phyloP scores from a whole-genome alignment of 1,139 yeast genomes.

The Hyphopichia khmerensis region DNA sequence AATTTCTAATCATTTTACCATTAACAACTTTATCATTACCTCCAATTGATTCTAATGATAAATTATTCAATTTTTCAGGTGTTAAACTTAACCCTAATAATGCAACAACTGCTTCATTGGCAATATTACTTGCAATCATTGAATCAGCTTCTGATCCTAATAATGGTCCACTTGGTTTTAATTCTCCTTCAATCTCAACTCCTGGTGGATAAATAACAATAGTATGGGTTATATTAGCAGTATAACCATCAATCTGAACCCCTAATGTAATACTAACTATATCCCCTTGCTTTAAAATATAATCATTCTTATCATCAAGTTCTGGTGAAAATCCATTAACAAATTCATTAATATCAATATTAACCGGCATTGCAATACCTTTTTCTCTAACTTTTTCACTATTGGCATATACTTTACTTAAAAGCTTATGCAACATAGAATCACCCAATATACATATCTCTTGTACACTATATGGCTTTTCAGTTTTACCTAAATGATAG shows the following conservation, averaged over 20 bases:
- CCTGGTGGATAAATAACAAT: constrained; percentile 77
- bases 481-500: constrained; percentile 56
- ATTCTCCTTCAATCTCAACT: constrained; percentile 19
- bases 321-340: constrained; percentile 86
- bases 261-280: constrained; percentile 81
- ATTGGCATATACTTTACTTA: constrained; percentile 52
- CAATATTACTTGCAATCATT: constrained; percentile 82
- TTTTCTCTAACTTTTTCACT: constrained; percentile 60
- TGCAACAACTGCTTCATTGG: constrained; percentile 77
- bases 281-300: constrained; percentile 71
- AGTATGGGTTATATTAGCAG: constrained; percentile 84
- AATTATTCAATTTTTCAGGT: constrained; percentile 56
- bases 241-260: constrained; percentile 92
- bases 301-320: constrained; percentile 58
- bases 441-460: constrained; percentile 85
- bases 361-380: constrained; percentile 91
- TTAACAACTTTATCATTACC: constrained; percentile 38
- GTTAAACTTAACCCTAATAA: constrained; percentile 71
- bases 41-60: constrained; percentile 40
- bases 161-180: constrained; percentile 70
- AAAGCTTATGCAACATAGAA: constrained; percentile 59
- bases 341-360: constrained; percentile 80
- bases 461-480: constrained; percentile 53
- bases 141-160: constrained; percentile 88
- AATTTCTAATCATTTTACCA: constrained; percentile 65